Conservation (phyloP, 78 protist species). For the Dictyostelium discoideum region DNA sequence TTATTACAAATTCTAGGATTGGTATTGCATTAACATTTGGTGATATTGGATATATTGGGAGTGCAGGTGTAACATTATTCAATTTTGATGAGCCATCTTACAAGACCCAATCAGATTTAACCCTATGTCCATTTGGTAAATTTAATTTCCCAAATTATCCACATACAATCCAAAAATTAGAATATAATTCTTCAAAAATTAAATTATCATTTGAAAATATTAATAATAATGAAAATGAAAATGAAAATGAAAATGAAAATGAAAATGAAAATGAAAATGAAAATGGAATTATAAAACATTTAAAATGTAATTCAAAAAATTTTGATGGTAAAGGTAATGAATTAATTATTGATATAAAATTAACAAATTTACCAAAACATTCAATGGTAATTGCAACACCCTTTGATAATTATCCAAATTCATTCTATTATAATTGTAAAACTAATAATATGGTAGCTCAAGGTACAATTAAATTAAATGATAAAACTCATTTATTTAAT, state of each 20-base stretch:
- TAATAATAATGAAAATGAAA: not conserved
- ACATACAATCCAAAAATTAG: not conserved
- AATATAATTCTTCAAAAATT: not conserved
- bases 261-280: not conserved
- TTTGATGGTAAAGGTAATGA: not conserved
- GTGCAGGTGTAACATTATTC: not conserved
- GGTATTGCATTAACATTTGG: slow-evolving; percentile 6
- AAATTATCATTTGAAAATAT: not conserved
- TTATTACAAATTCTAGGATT: not conserved
- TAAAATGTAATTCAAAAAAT: not conserved
- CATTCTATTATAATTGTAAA: slow-evolving; percentile 9
- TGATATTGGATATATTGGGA: slow-evolving; percentile 12
- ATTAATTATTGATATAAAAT: not conserved
- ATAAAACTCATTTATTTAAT: not conserved
- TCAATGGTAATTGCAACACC: slow-evolving; percentile 1
- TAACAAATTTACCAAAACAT: not conserved
- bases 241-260: not conserved
- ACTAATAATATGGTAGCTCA: slow-evolving; percentile 3
- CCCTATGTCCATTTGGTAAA: not conserved
- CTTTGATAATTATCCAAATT: not conserved
- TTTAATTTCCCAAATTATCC: not conserved
- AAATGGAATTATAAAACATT: not conserved
- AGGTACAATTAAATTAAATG: not conserved
- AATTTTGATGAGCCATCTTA: slow-evolving; percentile 1
- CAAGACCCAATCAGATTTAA: not conserved